phyloP scores from a whole-genome alignment of 257 asterid species.

The Solanum sitiens region DNA sequence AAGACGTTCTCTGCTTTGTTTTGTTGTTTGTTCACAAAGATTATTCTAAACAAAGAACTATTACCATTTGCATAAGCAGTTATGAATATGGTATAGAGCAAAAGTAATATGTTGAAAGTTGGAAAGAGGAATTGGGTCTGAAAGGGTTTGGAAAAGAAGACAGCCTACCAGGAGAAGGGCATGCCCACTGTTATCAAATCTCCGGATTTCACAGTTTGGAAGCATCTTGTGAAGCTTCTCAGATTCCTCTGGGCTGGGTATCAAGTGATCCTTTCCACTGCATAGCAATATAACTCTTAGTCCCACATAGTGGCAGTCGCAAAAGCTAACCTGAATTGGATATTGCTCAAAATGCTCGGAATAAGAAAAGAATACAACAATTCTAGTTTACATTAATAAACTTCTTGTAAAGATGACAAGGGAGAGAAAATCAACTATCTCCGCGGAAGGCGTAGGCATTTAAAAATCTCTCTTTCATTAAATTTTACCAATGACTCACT shows the following conservation, averaged over 20 bases:
- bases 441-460: not conserved
- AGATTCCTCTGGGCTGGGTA: constrained; percentile 70
- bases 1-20: not conserved
- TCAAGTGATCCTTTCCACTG: constrained; percentile 71
- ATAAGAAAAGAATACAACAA: not conserved
- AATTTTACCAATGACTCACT: not conserved
- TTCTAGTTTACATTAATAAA: not conserved
- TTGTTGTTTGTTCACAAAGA: not conserved
- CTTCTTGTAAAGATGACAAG: not conserved
- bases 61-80: not conserved
- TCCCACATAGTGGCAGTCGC: not conserved
- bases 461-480: not conserved
- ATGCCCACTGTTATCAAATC: constrained; percentile 51
- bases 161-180: constrained; percentile 65
- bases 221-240: constrained; percentile 47
- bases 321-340: not conserved
- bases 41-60: not conserved
- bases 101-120: not conserved
- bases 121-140: not conserved
- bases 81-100: not conserved
- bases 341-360: not conserved
- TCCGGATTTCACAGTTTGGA: constrained; percentile 58
- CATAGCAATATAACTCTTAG: constrained; percentile 6
- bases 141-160: not conserved
- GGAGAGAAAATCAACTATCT: not conserved